These are phyloP conservation scores for Russula olivacea DNA, from an alignment of 768 basidiomycete genomes.

Conservation along the genomic window DNA sequence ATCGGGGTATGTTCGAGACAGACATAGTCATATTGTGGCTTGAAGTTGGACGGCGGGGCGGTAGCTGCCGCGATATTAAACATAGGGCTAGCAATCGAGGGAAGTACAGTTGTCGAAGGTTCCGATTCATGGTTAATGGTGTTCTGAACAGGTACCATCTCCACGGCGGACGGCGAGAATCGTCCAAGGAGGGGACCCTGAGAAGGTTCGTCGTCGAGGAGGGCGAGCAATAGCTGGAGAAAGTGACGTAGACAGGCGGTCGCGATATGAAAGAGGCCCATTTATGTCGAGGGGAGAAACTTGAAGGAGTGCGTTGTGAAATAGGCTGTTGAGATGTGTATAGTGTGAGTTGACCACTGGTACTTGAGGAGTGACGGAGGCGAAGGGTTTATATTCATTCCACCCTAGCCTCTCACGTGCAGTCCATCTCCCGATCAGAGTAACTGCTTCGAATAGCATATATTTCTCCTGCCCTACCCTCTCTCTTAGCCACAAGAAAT, in stretches of 20 bases:
- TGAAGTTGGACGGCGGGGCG: neutral
- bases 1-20: neutral
- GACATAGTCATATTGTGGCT: neutral
- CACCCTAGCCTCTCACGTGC: conserved; percentile 11
- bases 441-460: no score
- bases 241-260: conserved; percentile 19
- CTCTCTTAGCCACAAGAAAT: no score
- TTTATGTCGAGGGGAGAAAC: neutral
- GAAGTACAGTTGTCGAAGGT: neutral
- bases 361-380: no score
- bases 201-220: conserved; percentile 20
- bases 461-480: no score
- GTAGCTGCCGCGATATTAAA: neutral
- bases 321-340: conserved; percentile 18
- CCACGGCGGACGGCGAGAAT: conserved; percentile 14
- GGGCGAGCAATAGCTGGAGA: conserved; percentile 21
- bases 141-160: conserved; percentile 4
- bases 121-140: neutral
- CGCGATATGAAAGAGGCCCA: conserved; percentile 21
- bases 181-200: conserved; percentile 19
- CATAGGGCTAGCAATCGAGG: neutral
- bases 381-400: conserved; percentile 7
- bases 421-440: no score
- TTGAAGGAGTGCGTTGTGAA: neutral
- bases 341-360: conserved; percentile 1